phyloP scores from a whole-genome alignment of 2,329 filamentous ascomycete genomes.

The Drechslerella dactyloides region DNA sequence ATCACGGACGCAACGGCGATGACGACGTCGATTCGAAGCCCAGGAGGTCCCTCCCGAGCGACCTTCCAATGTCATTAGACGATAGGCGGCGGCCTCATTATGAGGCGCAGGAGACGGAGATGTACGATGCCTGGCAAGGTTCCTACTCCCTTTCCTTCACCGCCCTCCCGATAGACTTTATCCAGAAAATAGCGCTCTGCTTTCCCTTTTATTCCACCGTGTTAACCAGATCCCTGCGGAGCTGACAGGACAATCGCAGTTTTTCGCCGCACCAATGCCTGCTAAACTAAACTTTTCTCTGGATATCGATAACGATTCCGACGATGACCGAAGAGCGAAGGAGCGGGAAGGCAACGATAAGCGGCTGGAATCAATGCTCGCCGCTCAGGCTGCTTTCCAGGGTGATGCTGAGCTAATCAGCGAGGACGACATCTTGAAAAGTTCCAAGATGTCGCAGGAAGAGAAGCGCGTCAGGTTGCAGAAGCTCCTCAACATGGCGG shows the following conservation, averaged over 20 bases:
- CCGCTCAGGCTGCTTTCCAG: constrained; percentile 85
- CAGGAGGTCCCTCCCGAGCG: constrained; percentile 69
- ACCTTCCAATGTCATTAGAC: constrained; percentile 89
- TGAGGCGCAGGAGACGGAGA: constrained; percentile 79
- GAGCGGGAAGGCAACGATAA: constrained; percentile 76
- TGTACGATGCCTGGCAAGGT: constrained; percentile 99
- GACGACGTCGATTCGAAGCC: constrained; percentile 22
- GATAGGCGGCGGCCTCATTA: constrained; percentile 75
- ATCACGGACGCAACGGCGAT: constrained; percentile 25
- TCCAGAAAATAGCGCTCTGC: constrained; percentile 25
- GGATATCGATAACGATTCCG: constrained; percentile 63
- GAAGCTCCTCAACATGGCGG: constrained; percentile 88
- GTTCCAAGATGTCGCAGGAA: constrained; percentile 73
- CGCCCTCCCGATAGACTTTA: constrained; percentile 26
- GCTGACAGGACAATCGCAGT: constrained; percentile 84
- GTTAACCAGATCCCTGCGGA: constrained; percentile 51
- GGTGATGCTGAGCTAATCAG: constrained; percentile 75
- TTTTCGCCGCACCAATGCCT: constrained; percentile 82
- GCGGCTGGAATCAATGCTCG: constrained; percentile 92
- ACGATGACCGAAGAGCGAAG: constrained; percentile 57
- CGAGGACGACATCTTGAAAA: constrained; percentile 77
- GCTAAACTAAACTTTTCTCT: constrained; percentile 69
- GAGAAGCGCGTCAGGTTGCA: constrained; percentile 85
- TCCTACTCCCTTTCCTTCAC: constrained; percentile 56
- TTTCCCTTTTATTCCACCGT: constrained; percentile 37